These are phyloP conservation scores for Nicotiana rustica DNA, from an alignment of 305 asterid species.

Conservation along the genomic window DNA sequence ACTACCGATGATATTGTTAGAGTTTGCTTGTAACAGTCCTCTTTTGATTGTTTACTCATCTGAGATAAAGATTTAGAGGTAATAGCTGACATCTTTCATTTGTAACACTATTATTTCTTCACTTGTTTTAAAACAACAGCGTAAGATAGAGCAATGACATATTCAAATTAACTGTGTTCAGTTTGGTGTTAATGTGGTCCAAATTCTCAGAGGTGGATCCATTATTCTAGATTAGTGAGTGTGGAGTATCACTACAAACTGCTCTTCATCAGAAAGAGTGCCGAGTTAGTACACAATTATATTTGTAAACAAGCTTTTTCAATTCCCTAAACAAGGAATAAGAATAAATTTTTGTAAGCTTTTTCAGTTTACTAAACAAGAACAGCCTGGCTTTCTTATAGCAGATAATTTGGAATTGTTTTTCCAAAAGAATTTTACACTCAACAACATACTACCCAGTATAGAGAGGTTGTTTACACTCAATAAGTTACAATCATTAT, in stretches of 20 bases:
- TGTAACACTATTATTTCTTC: conserved; percentile 10
- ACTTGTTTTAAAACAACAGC: conserved; percentile 14
- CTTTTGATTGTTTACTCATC: neutral
- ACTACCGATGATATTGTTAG: conserved; percentile 35
- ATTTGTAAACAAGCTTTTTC: neutral
- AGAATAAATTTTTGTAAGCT: neutral
- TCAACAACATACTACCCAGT: no score
- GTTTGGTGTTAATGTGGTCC: neutral
- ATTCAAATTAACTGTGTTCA: conserved; percentile 17
- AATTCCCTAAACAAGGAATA: neutral
- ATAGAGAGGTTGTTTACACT: no score
- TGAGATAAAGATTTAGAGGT: neutral
- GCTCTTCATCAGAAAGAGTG: neutral
- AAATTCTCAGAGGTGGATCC: neutral
- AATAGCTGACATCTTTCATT: conserved; percentile 19
- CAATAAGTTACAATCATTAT: neutral
- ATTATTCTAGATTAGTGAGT: neutral
- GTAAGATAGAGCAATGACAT: neutral
- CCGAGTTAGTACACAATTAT: neutral
- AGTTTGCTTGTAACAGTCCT: conserved; percentile 36
- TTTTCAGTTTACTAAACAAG: neutral
- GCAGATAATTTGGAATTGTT: neutral
- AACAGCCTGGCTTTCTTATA: neutral
- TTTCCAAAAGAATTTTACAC: neutral
- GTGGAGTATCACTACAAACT: neutral